Percentiles rank a stretch among this genome's conserved stretches.
Conservation (phyloP, 176 grass and related monocot genomes). For the Hordeum vulgare region DNA sequence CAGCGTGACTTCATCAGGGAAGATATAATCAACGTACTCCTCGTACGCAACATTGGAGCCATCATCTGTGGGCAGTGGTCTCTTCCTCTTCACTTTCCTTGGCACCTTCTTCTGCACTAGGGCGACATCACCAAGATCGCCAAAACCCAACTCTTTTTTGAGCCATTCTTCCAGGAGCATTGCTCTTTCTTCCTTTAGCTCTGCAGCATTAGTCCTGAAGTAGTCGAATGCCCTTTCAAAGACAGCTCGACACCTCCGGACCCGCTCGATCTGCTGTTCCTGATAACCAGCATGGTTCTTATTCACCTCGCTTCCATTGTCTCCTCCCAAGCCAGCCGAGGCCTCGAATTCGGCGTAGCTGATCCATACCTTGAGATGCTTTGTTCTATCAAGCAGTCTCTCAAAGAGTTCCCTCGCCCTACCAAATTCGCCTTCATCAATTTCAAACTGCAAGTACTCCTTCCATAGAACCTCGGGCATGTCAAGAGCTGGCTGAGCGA, state of each 20-base stretch:
- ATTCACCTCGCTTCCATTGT: conserved; percentile 28
- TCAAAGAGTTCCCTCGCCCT: conserved; percentile 67
- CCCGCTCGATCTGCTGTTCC: conserved; percentile 34
- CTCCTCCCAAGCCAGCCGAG: conserved; percentile 48
- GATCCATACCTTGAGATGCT: conserved; percentile 87
- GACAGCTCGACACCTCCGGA: conserved; percentile 50
- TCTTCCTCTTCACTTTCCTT: conserved; percentile 80
- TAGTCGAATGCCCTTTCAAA: conserved; percentile 86
- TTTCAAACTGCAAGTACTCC: conserved; percentile 63
- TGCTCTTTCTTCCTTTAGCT: conserved; percentile 90
- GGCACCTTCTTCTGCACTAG: conserved; percentile 76
- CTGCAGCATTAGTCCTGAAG: conserved; percentile 61
- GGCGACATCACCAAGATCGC: conserved; percentile 47
- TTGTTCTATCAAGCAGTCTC: conserved; percentile 72
- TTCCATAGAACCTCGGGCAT: conserved; percentile 85
- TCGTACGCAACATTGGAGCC: conserved; percentile 60
- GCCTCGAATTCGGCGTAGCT: conserved; percentile 87
- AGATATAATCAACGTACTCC: conserved; percentile 89
- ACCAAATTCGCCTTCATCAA: conserved; percentile 57
- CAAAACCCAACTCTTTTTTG: conserved; percentile 57
- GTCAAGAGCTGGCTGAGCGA: conserved; percentile 71
- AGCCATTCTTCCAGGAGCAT: conserved; percentile 98
- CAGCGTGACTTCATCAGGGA: conserved; percentile 66
- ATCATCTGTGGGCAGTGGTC: conserved; percentile 57
- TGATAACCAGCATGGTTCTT: conserved; percentile 31